phyloP scores from a whole-genome alignment of 2,329 filamentous ascomycete genomes.

The Arthrinium puccinioides region DNA sequence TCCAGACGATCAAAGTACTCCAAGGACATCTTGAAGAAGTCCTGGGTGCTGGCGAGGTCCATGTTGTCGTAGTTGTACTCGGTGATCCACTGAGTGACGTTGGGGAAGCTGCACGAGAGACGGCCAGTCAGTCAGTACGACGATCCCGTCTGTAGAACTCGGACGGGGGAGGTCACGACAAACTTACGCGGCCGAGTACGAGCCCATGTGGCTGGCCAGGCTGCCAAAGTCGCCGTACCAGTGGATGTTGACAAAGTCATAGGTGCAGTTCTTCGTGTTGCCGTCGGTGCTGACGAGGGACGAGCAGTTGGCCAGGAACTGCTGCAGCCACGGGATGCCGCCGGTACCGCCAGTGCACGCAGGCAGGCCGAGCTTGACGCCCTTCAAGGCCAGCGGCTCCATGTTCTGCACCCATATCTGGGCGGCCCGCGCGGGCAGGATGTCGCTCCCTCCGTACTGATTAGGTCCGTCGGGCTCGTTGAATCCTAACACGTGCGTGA shows the following conservation, averaged over 20 bases:
- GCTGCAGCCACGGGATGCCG: constrained; percentile 59
- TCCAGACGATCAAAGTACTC: constrained; percentile 59
- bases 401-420: constrained; percentile 64
- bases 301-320: constrained; percentile 59
- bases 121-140: neutral
- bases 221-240: constrained; percentile 67
- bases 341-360: constrained; percentile 55
- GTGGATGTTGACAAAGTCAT: constrained; percentile 57
- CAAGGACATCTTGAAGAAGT: constrained; percentile 60
- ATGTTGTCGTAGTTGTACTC: constrained; percentile 62
- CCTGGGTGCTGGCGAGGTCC: constrained; percentile 48
- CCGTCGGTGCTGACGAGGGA: constrained; percentile 41
- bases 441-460: constrained; percentile 52
- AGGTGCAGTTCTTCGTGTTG: constrained; percentile 45
- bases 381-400: constrained; percentile 56
- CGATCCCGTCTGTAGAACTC: neutral
- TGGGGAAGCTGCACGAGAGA: constrained; percentile 42
- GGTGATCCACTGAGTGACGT: constrained; percentile 66
- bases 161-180: neutral
- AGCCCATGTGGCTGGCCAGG: constrained; percentile 58
- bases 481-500: constrained; percentile 65
- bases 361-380: constrained; percentile 63
- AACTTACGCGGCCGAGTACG: constrained; percentile 40
- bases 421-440: constrained; percentile 55
- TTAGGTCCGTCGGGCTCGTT: constrained; percentile 72